These are phyloP conservation scores for Hirsutella rhossiliensis DNA, from an alignment of 2,329 filamentous ascomycete genomes.

Conservation along the genomic window DNA sequence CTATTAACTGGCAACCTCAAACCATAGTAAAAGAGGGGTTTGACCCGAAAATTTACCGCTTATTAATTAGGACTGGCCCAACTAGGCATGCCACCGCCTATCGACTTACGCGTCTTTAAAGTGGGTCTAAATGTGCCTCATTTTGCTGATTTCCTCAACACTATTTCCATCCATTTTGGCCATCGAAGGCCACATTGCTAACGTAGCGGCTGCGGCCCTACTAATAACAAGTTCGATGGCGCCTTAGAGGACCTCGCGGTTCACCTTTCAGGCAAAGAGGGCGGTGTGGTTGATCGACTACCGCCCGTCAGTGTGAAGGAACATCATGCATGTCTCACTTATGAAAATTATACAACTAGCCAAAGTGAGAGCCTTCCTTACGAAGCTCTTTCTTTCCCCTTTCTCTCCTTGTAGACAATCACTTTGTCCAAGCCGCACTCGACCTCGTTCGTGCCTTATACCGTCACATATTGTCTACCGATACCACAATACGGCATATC, in stretches of 20 bases:
- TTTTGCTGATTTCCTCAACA: background rate
- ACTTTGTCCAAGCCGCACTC: no score
- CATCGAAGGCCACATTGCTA: background rate
- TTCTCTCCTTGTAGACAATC: no score
- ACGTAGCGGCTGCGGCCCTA: background rate
- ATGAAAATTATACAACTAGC: no score
- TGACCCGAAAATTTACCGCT: background rate
- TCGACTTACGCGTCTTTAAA: background rate
- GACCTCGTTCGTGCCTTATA: no score
- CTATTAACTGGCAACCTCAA: background rate
- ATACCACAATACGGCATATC: no score
- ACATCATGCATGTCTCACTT: no score
- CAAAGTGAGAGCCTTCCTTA: no score
- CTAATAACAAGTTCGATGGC: background rate
- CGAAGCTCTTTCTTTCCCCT: no score
- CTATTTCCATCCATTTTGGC: background rate
- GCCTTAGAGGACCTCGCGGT: background rate
- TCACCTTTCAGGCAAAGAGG: background rate
- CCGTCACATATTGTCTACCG: no score
- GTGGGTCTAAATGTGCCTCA: background rate
- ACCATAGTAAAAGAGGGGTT: background rate
- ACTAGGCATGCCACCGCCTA: background rate
- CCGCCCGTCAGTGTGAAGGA: background rate
- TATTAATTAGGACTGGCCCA: background rate
- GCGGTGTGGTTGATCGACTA: background rate